Evolutionary conservation across 2,329 filamentous ascomycete species (phyloP).

Genomic region (Apiospora phragmitis): DNA sequence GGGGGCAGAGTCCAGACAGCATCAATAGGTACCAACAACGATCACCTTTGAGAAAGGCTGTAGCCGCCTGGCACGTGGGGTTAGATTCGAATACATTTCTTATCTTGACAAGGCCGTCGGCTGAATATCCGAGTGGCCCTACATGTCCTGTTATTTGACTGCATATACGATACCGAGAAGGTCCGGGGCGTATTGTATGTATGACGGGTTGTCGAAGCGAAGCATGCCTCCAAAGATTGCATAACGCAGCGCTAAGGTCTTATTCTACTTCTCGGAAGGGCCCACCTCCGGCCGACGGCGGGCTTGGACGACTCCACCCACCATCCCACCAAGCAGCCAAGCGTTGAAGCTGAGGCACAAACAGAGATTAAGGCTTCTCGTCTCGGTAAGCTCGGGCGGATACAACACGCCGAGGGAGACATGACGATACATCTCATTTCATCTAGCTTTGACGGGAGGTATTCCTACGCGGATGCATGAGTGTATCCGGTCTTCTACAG

Average conservation of each 20-base stretch:
- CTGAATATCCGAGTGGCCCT: not conserved
- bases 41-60: not conserved
- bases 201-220: not conserved
- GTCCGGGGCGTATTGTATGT: not conserved
- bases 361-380: not conserved
- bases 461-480: not conserved
- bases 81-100: not conserved
- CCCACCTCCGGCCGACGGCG: conserved; percentile 3
- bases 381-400: not conserved
- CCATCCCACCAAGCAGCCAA: not conserved
- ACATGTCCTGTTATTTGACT: not conserved
- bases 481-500: no score
- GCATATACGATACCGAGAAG: not conserved
- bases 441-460: not conserved
- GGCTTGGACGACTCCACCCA: not conserved
- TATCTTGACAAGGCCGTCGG: not conserved
- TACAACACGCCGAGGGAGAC: not conserved
- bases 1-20: not conserved
- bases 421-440: not conserved
- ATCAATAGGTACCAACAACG: not conserved
- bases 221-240: not conserved
- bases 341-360: not conserved
- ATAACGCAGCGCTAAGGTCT: not conserved
- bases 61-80: not conserved
- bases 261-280: not conserved